Evolutionary conservation across 1,139 yeast genomes (phyloP), one percentile per base, ranked within the genome.

Genomic region (Meyerozyma guilliermondii): DNA sequence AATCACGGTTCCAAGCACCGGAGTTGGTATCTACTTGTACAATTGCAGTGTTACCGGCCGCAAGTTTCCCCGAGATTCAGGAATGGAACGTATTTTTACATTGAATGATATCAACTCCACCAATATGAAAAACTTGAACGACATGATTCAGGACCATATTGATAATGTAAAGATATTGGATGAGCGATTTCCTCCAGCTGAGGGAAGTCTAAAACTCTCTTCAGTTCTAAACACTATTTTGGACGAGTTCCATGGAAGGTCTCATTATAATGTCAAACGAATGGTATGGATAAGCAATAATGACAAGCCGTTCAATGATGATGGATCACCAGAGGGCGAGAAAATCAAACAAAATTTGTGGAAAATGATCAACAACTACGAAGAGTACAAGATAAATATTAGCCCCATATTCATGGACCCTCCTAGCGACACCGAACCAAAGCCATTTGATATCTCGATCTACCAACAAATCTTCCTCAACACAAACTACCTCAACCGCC

Each of bases 21-120:
- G 88, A 0, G 65, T 83, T 29, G 91, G 89, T 0, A 72, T 84
- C 39, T 83, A 79, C 52, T 58, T 84, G 22, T 80, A 78, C 60
- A 78, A 82, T 51, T 68, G 81, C 48, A 59, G 50, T 40, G 47
- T 54, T 47, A 45, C 63, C 5, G 54, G 54, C 7, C 48, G 53
- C 9, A 67, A 63, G 28, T 66, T 56, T 43, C 56, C 63, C 39
- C 59, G 59, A 34, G 60, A 62, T 1, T 49, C 58, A 0, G 67
- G 66, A 2, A 53, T 71, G 30, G 52, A 53, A 36, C 57, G 60
- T 41, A 44, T 71, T 18, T 70, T 70, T 44, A 52, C 65, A 7
- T 54, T 72, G 36, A 65, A 65, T 46, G 67, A 62, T 39, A 48
- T 72, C 38, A 71, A 67, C 50, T 58, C 69, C 38, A 53, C 63